These are phyloP conservation scores for Coemansia sp. DNA, from an alignment of 192 early-diverging fungal genomes.

Conservation along the genomic window DNA sequence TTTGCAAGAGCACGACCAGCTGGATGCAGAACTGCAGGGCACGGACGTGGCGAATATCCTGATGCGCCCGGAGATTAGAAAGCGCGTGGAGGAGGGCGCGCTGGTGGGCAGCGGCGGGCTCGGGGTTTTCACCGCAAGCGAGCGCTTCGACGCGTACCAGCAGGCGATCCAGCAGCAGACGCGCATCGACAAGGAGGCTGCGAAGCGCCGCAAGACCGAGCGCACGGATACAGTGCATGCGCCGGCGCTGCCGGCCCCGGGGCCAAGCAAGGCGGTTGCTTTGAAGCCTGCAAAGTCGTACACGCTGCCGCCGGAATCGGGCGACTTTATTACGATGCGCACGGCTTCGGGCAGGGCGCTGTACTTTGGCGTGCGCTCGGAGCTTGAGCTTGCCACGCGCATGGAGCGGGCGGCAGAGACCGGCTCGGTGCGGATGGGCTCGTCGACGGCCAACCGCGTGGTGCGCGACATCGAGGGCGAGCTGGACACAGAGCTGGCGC, in stretches of 20 bases:
- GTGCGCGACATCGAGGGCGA: conserved; percentile 36
- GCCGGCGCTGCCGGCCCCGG: not conserved
- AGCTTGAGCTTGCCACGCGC: conserved; percentile 15
- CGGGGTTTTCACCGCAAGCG: conserved; percentile 18
- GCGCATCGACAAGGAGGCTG: not conserved
- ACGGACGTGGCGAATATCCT: conserved; percentile 8
- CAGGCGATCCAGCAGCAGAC: conserved; percentile 15
- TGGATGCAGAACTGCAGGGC: conserved; percentile 51
- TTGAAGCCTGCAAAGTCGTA: conserved; percentile 6
- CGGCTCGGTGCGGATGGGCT: conserved; percentile 11
- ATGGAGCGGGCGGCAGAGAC: conserved; percentile 9
- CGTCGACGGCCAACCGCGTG: conserved; percentile 29
- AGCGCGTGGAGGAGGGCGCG: not conserved
- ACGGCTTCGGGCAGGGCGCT: conserved; percentile 20
- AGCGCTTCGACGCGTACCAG: conserved; percentile 29
- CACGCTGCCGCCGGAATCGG: conserved; percentile 34
- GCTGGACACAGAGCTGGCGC: conserved; percentile 12
- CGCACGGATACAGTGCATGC: not conserved
- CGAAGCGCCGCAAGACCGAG: not conserved
- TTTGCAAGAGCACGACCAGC: conserved; percentile 27
- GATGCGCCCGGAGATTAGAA: not conserved
- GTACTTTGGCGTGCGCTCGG: conserved; percentile 30
- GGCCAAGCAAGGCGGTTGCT: not conserved
- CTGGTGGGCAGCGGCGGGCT: not conserved
- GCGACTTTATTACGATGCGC: conserved; percentile 38